These are phyloP conservation scores for Aristolochia californica DNA, from an alignment of 164 flowering plant species.

Conservation along the genomic window DNA sequence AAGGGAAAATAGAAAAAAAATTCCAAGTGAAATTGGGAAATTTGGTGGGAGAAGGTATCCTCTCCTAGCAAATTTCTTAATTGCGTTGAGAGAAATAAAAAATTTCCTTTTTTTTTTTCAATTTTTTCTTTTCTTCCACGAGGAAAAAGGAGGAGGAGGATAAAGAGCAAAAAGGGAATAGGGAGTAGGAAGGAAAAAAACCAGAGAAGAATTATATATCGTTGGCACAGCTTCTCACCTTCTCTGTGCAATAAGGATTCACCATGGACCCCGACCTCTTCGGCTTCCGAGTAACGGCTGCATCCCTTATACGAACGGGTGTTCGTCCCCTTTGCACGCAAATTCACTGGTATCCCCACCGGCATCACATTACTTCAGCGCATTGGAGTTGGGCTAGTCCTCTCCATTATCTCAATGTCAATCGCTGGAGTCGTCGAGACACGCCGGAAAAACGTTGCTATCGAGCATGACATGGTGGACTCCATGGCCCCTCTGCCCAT, in stretches of 20 bases:
- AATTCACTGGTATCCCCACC: conserved; percentile 48
- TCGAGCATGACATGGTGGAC: conserved; percentile 43
- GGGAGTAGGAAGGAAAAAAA: too few relatives aligned
- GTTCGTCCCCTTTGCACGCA: conserved; percentile 51
- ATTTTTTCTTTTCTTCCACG: too few relatives aligned
- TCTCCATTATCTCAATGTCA: conserved; percentile 55
- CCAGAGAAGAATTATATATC: too few relatives aligned
- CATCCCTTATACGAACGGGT: conserved; percentile 56
- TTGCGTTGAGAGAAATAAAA: too few relatives aligned
- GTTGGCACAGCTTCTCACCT: conserved; percentile 76
- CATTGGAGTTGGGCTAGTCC: conserved; percentile 49
- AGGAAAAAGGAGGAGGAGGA: too few relatives aligned
- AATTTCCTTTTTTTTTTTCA: too few relatives aligned
- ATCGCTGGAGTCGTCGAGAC: conserved; percentile 44
- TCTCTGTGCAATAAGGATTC: conserved; percentile 53
- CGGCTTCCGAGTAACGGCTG: conserved; percentile 38
- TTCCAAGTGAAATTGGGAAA: too few relatives aligned
- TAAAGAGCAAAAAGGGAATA: too few relatives aligned
- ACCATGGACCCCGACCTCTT: conserved; percentile 43
- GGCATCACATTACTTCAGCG: conserved; percentile 62
- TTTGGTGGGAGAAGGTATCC: too few relatives aligned
- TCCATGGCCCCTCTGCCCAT: conserved; percentile 39
- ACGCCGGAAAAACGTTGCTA: conserved; percentile 36
- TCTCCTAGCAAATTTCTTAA: too few relatives aligned
- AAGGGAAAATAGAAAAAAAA: too few relatives aligned